These are phyloP conservation scores for Penicillium italicum DNA, from an alignment of 2,329 filamentous ascomycete genomes.

Conservation along the genomic window DNA sequence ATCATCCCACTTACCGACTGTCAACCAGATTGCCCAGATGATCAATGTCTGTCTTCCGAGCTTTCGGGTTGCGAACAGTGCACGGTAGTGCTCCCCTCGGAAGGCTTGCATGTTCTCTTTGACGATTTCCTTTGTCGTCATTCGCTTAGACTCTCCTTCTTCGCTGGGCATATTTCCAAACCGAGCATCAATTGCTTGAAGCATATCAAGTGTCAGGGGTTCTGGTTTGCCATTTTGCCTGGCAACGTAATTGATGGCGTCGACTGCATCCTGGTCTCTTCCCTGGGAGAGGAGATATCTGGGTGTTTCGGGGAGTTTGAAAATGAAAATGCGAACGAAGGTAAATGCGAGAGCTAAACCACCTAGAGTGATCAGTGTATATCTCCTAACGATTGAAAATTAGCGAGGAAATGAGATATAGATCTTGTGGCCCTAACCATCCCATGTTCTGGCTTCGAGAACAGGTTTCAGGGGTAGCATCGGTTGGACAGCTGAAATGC, in stretches of 20 bases:
- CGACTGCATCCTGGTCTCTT: conserved; percentile 47
- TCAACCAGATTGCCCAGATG: conserved; percentile 45
- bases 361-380: conserved; percentile 28
- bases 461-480: conserved; percentile 24
- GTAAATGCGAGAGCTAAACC: conserved; percentile 25
- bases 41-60: conserved; percentile 33
- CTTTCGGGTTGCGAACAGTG: conserved; percentile 26
- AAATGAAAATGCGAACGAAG: conserved; percentile 26
- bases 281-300: conserved; percentile 30
- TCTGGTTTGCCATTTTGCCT: conserved; percentile 27
- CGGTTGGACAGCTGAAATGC: conserved; percentile 28
- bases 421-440: conserved; percentile 18
- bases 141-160: not conserved
- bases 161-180: conserved; percentile 7
- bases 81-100: conserved; percentile 25
- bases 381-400: conserved; percentile 16
- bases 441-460: conserved; percentile 26
- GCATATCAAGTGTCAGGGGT: conserved; percentile 30
- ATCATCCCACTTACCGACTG: conserved; percentile 26
- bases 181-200: conserved; percentile 29
- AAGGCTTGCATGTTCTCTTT: conserved; percentile 32
- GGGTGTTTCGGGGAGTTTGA: conserved; percentile 31
- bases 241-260: conserved; percentile 44
- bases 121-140: conserved; percentile 26
- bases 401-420: not conserved